Evolutionary conservation across 768 basidiomycete genomes (phyloP).

Genomic region (Pseudohyphozyma bogoriensis): DNA sequence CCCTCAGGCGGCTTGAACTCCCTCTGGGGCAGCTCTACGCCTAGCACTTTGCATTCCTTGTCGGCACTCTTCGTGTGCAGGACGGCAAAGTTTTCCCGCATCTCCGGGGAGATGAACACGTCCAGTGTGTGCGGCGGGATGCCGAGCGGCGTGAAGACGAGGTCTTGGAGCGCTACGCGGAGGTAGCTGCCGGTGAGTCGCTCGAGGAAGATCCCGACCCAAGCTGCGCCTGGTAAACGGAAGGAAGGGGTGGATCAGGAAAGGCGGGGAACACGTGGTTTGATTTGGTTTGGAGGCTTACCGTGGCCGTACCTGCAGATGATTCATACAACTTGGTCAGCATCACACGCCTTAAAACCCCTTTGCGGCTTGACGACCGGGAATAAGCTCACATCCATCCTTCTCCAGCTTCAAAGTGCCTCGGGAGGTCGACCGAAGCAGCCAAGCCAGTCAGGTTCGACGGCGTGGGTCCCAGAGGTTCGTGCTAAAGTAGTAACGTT

Average conservation of each 20-base stretch:
- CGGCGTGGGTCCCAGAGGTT: not conserved
- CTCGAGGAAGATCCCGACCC: conserved; percentile 3
- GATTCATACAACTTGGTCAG: too few species aligned
- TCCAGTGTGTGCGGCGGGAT: conserved; percentile 10
- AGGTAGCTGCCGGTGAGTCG: not conserved
- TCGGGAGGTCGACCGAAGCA: not conserved
- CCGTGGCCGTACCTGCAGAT: not conserved
- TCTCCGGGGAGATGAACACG: not conserved
- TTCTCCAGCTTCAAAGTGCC: not conserved
- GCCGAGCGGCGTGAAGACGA: conserved; percentile 9
- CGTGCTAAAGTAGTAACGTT: not conserved
- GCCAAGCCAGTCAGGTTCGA: not conserved
- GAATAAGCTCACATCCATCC: not conserved
- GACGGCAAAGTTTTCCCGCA: not conserved
- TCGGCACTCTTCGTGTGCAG: not conserved
- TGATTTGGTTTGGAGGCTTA: not conserved
- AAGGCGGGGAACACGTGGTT: not conserved
- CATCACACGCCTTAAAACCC: not conserved
- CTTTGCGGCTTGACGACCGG: not conserved
- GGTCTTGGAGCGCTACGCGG: not conserved
- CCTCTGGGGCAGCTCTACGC: conserved; percentile 1
- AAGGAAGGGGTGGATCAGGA: not conserved
- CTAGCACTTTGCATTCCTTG: not conserved
- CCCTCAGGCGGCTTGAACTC: not conserved
- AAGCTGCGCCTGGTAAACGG: not conserved